Conservation (phyloP, 2,329 filamentous ascomycete genomes). For the Beauveria varroae region DNA sequence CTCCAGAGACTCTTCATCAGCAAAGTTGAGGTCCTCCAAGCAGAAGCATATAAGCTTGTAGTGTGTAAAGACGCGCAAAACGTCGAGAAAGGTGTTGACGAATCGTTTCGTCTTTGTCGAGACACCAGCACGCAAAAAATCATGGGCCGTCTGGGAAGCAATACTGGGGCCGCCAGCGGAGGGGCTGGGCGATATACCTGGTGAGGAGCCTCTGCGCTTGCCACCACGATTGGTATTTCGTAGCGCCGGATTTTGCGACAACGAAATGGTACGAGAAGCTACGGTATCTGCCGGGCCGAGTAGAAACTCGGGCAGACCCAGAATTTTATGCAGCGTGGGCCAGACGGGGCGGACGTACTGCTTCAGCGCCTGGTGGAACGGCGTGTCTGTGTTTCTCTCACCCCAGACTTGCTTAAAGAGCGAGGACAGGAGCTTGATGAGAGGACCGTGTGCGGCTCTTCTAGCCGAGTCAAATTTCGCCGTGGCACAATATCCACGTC, state of each 20-base stretch:
- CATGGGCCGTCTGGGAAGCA: slow-evolving; percentile 46
- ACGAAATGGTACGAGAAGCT: slow-evolving; percentile 29
- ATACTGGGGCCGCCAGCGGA: slow-evolving; percentile 29
- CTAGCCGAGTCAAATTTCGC: slow-evolving; percentile 59
- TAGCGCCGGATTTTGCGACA: slow-evolving; percentile 23
- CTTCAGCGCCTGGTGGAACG: slow-evolving; percentile 54
- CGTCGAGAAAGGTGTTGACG: slow-evolving; percentile 82
- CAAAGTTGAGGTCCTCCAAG: slow-evolving; percentile 84
- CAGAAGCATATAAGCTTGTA: slow-evolving; percentile 85
- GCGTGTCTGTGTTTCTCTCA: slow-evolving; percentile 56
- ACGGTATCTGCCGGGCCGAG: slow-evolving; percentile 41
- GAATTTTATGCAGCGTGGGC: slow-evolving; percentile 54
- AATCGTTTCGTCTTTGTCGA: slow-evolving; percentile 63
- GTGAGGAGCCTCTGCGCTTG: slow-evolving; percentile 42
- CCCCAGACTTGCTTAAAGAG: slow-evolving; percentile 62
- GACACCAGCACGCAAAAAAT: slow-evolving; percentile 50
- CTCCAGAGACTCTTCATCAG: slow-evolving; percentile 80
- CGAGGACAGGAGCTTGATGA: slow-evolving; percentile 57
- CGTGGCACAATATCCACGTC: slow-evolving; percentile 56
- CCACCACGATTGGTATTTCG: slow-evolving; percentile 26
- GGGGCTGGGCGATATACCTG: slow-evolving; percentile 34
- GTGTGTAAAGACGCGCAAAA: slow-evolving; percentile 70
- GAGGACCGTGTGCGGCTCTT: slow-evolving; percentile 53
- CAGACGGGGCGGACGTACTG: slow-evolving; percentile 57
- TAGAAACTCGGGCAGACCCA: slow-evolving; percentile 63